Base-by-base conservation (phyloP, 495 filamentous ascomycete species). In the Bryoglossum gracile region DNA sequence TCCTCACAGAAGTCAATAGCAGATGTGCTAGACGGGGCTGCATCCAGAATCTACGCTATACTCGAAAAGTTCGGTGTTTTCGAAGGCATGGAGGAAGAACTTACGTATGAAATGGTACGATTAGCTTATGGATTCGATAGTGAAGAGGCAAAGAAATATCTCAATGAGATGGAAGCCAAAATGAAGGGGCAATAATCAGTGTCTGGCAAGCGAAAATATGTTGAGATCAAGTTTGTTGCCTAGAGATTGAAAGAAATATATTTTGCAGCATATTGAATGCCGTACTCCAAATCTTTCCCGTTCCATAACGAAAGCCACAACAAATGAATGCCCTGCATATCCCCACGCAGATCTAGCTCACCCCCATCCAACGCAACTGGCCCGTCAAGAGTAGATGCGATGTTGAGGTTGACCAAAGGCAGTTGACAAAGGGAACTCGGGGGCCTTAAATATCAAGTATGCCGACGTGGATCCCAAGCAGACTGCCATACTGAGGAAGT, bases 131-230 rank as follows among this genome's bases (percentile, higher is more conserved):
- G 43, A 21, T 26, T 47, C 14, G 41, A 44, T 44, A 8, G 19
- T 44, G 41, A 44, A 32, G 25, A 24, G 41, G 19, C 41, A 44
- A 44, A 32, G 41, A 24, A 44, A 44, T 44, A 25, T 32, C 25
- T 44, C 25, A 32, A 44, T 17, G 19, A 24, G 41, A 44, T 44
- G 25, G 25, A 44, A 32, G 25, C 21, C 21, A 44, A 44, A 32
- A 32, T 44, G 25, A 44, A 44, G 35, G 35, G 35, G 35, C 35
- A 38, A 38, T 38, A 16, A 38, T 38, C 17, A 38, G 35, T 38
- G 8, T 38, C 35, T 11, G 35, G 35, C 35, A 38, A 38, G 35
- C 8, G 35, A 38, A 38, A 38, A 16, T 38, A 38, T 38, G 17
- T 38, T 32, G 28, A 32, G 28, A 32, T 32, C 28, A 32, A 32